These are phyloP conservation scores for Excoecaria cochinchinensis DNA, from an alignment of 345 rosid genomes.

Conservation along the genomic window DNA sequence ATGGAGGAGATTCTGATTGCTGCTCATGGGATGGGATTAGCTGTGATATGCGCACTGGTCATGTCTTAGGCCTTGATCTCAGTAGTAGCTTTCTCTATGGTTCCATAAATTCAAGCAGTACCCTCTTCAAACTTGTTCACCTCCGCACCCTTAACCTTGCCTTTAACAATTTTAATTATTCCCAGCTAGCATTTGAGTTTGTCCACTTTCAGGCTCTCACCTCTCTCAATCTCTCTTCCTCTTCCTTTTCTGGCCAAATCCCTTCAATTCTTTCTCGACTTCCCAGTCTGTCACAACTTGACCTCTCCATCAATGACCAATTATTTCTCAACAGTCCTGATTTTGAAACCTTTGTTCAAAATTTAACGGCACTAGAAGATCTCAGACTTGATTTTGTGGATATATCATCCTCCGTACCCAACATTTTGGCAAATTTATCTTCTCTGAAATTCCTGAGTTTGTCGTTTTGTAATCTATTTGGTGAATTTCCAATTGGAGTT, in stretches of 20 bases:
- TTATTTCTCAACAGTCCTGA: not conserved
- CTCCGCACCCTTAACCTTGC: constrained; percentile 4
- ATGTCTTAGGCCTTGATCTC: not conserved
- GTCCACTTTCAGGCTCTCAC: not conserved
- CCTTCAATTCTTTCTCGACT: not conserved
- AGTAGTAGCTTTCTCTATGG: not conserved
- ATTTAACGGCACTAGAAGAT: not conserved
- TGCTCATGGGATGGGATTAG: constrained; percentile 5
- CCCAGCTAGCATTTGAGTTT: not conserved
- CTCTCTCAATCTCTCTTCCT: not conserved
- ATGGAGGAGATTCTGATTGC: not conserved
- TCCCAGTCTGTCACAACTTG: not conserved
- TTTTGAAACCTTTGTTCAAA: not conserved
- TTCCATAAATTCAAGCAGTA: not conserved
- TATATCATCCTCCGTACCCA: not conserved
- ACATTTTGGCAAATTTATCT: not conserved
- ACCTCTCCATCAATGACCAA: not conserved
- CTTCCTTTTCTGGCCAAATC: not conserved
- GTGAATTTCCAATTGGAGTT: constrained; percentile 7
- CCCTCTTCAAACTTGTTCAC: not conserved
- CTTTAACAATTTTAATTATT: not conserved
- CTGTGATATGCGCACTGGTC: not conserved
- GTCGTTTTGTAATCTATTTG: not conserved
- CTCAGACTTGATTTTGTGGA: not conserved
- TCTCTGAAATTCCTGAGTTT: not conserved